Base-by-base conservation (phyloP, 179 eudicot species). In the Silene vulgaris region DNA sequence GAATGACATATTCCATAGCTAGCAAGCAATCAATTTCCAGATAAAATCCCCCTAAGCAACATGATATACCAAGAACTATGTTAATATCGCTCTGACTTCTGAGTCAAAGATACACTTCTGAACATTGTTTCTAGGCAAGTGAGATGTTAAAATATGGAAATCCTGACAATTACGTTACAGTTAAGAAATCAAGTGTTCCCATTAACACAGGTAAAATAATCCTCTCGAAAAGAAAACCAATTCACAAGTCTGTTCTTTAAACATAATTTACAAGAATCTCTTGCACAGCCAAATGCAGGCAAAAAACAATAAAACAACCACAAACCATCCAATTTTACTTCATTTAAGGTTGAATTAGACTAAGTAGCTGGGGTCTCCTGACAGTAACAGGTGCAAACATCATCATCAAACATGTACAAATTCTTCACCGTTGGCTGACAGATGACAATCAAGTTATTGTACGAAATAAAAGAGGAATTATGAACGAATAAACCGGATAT, bases 271-370 rank as follows among this genome's bases (percentile, higher is more conserved):
- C 63, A 8, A 14, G 32, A 74, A 73, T 14, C 9, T 43, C n/a
- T 65, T 65, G 61, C 77, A 40, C 21, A 54, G 61, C 48, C 69
- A 70, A 19, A 43, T 17, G 50, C 48, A 43, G 61, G 45, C 20
- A 60, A 19, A 70, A 43, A 45, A 68, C 13, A 68, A 35, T 11
- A 19, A 37, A 40, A 23, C 54, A 68, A 12, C 54, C 48, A 37
- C 20, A 65, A 69, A 20, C 59, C 30, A 69, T 67, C 71, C 52
- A 17, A 37, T 4, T 8, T 43, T 52, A 37, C 32, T 40, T 40
- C 48, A 40, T 40, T 40, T 45, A 45, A 45, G 52, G 52, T 45
- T 3, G 13, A 9, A 9, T 45, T 37, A 40, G 72, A n/a, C 28
- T 68, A 68, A 37, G 19, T 3, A 30, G 45, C 45, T 45, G 35